Base-by-base conservation (phyloP, 306 rosid genomes). In the Vicia sativa region DNA sequence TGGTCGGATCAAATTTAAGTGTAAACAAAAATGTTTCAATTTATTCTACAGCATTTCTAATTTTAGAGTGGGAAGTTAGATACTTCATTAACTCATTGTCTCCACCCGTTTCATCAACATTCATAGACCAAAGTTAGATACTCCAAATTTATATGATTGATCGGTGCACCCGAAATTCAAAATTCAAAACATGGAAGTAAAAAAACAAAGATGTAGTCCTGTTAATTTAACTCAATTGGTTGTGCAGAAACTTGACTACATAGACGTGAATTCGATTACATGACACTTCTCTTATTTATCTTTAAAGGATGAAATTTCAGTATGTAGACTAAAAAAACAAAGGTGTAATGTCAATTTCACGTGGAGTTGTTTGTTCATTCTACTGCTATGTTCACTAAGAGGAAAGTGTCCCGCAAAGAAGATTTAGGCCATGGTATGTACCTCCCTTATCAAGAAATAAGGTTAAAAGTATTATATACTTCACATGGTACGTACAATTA, bases 141-240 rank as follows among this genome's bases (percentile, higher is more conserved):
- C 12, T 23, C 35, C 38, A 23, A 53, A 53, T 21, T 5, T 53
- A 53, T 23, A 37, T 55, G 61, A 55, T 54, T 25, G 61, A 54
- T 55, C 0, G 61, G 61, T 55, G 61, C 18, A 55, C 38, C 61
- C 12, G 61, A 55, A 55, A 4, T 55, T 55, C 61, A 55, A 55
- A 21, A 21, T n/a, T n/a, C n/a, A n/a, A n/a, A 53, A 54, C 15
- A 54, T 25, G 35, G 7, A 12, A 0, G 9, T 2, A 3, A 6
- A 15, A 7, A 46, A 15, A 44, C 18, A 15, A 46, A 31, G 8
- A 31, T 31, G 23, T 21, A 21, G 23, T 21, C 2, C 23, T 2
- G 23, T 21, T 21, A 21, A 21, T 21, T 21, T 21, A 21, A 21
- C 23, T 21, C 23, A 21, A 21, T 21, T 21, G 23, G 2, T 21